These are phyloP conservation scores for Albugo candida DNA, from an alignment of 352 stramenopile species.

Conservation along the genomic window DNA sequence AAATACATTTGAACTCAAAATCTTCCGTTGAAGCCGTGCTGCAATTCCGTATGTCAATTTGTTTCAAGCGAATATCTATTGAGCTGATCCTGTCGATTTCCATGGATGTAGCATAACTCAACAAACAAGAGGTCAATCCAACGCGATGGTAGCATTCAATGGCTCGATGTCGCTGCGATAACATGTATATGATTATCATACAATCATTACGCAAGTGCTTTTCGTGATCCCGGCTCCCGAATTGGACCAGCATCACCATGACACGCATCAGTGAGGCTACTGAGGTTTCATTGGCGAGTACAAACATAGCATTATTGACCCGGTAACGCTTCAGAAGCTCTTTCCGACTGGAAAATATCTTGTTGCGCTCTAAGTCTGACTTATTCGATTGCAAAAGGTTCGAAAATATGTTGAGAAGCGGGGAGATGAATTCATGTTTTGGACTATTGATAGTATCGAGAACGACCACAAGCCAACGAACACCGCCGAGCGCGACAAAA, in stretches of 20 bases:
- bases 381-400: constrained; percentile 51
- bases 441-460: constrained; percentile 25
- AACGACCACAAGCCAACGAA: constrained; percentile 54
- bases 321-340: constrained; percentile 41
- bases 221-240: constrained; percentile 47
- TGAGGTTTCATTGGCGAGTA: constrained; percentile 34
- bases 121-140: constrained; percentile 30
- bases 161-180: constrained; percentile 22
- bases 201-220: constrained; percentile 65
- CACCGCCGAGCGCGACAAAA: constrained; percentile 32
- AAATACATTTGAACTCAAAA: constrained; percentile 66
- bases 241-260: constrained; percentile 29
- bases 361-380: constrained; percentile 21
- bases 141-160: constrained; percentile 37
- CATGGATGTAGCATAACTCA: constrained; percentile 37
- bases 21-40: constrained; percentile 13
- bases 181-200: constrained; percentile 41
- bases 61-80: no score
- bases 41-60: no score
- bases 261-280: constrained; percentile 34
- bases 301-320: constrained; percentile 37
- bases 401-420: constrained; percentile 57
- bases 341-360: constrained; percentile 23
- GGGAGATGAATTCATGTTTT: constrained; percentile 42
- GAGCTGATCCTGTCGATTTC: constrained; percentile 15